A percentile compares a stretch with the other conserved stretches of the same genome.
Evolutionary conservation across 805 yeast species (phyloP).

Genomic region (Diddensiella caesifluorescens): DNA sequence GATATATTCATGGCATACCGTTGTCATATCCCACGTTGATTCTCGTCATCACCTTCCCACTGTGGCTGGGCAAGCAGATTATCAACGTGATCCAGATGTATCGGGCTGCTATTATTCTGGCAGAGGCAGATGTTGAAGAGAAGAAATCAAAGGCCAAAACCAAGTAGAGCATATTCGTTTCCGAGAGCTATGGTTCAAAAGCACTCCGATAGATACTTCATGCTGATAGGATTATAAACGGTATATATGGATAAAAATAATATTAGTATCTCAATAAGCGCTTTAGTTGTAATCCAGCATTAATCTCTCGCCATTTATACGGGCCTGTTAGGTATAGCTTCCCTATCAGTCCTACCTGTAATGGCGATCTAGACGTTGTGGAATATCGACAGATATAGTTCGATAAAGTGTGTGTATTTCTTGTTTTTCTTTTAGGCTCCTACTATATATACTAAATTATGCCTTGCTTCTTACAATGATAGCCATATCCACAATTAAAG

Average conservation of each 20-base stretch:
- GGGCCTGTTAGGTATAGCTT: not conserved
- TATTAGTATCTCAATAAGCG: not conserved
- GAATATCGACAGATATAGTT: not conserved
- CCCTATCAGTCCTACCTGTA: conserved; percentile 1
- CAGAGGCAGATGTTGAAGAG: conserved; percentile 64
- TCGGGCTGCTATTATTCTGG: conserved; percentile 77
- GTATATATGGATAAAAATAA: not conserved
- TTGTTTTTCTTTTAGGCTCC: conserved; percentile 3
- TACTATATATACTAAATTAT: not conserved
- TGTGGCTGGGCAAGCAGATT: conserved; percentile 85
- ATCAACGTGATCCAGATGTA: conserved; percentile 85
- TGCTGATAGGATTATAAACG: not conserved
- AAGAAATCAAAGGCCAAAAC: conserved; percentile 30
- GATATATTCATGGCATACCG: conserved; percentile 31
- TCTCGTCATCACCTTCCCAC: conserved; percentile 63
- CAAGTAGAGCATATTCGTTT: not conserved
- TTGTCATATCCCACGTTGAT: conserved; percentile 58
- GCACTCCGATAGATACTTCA: not conserved
- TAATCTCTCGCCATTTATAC: conserved; percentile 4
- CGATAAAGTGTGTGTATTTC: not conserved
- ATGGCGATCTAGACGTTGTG: not conserved
- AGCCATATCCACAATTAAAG: not conserved
- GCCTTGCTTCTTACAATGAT: not conserved
- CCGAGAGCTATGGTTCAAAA: not conserved
- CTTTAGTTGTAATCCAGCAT: not conserved